A percentile compares a stretch with the other conserved stretches of the same genome.
Evolutionary conservation across 805 yeast genomes (phyloP).

Genomic region (Tetrapisispora namnaoensis): DNA sequence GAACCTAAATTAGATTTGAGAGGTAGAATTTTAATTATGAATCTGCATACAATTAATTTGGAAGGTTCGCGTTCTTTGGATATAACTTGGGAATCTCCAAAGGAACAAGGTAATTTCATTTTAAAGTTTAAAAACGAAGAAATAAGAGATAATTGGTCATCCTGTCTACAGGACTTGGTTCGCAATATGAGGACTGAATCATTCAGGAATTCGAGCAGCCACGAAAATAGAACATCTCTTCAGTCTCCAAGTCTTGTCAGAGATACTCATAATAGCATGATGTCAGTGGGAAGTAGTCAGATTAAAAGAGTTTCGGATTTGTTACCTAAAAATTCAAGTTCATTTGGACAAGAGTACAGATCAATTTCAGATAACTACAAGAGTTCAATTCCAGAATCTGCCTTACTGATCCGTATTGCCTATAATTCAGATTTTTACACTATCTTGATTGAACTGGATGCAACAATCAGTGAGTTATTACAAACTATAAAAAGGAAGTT

Average conservation of each 20-base stretch:
- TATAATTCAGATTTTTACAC: slow-evolving; percentile 49
- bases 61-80: slow-evolving; percentile 48
- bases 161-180: slow-evolving; percentile 39
- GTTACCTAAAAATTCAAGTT: slow-evolving; percentile 17
- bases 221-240: slow-evolving; percentile 19
- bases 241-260: slow-evolving; percentile 6
- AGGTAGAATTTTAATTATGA: slow-evolving; percentile 74
- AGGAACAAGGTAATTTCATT: slow-evolving; percentile 78
- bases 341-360: slow-evolving; percentile 28
- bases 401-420: slow-evolving; percentile 33
- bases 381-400: slow-evolving; percentile 30
- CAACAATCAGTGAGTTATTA: slow-evolving; percentile 42
- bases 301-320: slow-evolving; percentile 24
- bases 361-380: slow-evolving; percentile 34
- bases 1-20: slow-evolving; percentile 48
- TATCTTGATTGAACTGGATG: slow-evolving; percentile 47
- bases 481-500: slow-evolving; percentile 50
- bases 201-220: slow-evolving; percentile 21
- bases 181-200: slow-evolving; percentile 28
- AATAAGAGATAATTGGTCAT: slow-evolving; percentile 71
- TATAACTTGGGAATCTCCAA: slow-evolving; percentile 74
- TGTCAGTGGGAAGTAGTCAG: slow-evolving; percentile 17
- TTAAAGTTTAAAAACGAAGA: slow-evolving; percentile 80
- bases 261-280: slow-evolving; percentile 21
- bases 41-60: slow-evolving; percentile 41